These are phyloP conservation scores for Penicillium chermesinum DNA, from an alignment of 495 filamentous ascomycete genomes.

Conservation along the genomic window DNA sequence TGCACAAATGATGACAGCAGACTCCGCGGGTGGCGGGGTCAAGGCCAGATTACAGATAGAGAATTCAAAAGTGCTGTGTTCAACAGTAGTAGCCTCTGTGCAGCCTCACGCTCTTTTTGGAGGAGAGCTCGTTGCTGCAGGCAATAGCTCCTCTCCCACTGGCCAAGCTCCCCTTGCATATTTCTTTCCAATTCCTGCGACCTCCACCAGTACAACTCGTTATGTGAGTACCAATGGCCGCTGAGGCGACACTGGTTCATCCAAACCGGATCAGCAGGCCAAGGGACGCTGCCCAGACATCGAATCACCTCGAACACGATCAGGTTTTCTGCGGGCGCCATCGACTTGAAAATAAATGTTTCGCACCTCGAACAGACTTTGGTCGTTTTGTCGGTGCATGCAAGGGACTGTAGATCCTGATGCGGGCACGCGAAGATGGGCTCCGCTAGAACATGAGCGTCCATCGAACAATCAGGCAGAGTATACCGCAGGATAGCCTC, in stretches of 20 bases:
- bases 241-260: background rate
- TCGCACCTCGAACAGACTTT: background rate
- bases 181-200: background rate
- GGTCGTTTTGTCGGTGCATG: background rate
- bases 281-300: background rate
- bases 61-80: background rate
- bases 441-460: background rate
- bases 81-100: background rate
- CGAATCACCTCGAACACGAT: background rate
- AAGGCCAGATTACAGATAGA: background rate
- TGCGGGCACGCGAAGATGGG: slow-evolving; percentile 14
- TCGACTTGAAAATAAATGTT: background rate
- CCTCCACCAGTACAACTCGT: background rate
- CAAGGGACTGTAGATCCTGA: slow-evolving; percentile 3
- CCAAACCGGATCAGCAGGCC: background rate
- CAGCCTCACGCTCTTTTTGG: background rate
- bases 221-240: background rate
- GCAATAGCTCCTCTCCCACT: background rate
- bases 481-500: slow-evolving; percentile 1
- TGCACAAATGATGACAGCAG: no score
- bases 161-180: background rate
- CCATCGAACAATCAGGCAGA: slow-evolving; percentile 1
- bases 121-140: background rate
- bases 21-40: no score
- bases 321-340: background rate